Percentiles rank a stretch among this genome's conserved stretches.
Evolutionary conservation across 2,329 filamentous ascomycete species (phyloP).

Genomic region (Colletotrichum sp.): DNA sequence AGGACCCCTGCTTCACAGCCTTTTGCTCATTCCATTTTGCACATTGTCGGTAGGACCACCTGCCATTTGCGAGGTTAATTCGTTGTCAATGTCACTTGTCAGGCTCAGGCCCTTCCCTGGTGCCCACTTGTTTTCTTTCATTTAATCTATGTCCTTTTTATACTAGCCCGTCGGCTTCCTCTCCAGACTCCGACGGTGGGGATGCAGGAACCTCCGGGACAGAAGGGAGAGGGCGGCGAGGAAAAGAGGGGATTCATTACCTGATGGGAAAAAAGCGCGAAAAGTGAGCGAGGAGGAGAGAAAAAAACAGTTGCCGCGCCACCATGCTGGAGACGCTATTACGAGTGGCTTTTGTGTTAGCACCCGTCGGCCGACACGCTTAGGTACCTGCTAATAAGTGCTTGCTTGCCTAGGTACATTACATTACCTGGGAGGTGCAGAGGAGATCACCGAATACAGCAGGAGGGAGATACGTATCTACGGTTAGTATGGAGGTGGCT

Average conservation of each 20-base stretch:
- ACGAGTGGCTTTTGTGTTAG: constrained; percentile 12
- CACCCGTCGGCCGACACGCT: constrained; percentile 9
- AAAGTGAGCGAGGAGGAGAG: not conserved
- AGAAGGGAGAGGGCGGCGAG: not conserved
- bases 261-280: not conserved
- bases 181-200: not conserved
- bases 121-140: not conserved
- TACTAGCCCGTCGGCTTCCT: not conserved
- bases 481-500: not conserved
- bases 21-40: not conserved
- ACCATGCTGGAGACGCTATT: constrained; percentile 9
- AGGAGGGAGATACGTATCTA: not conserved
- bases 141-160: not conserved
- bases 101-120: not conserved
- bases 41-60: not conserved
- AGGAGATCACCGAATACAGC: not conserved
- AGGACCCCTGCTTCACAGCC: not conserved
- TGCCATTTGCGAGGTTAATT: not conserved
- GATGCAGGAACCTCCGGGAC: not conserved
- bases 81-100: not conserved
- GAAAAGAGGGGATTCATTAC: not conserved
- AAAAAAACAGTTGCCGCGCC: constrained; percentile 4
- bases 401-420: not conserved
- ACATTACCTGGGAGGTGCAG: not conserved
- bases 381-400: not conserved